Evolutionary conservation across 2,329 filamentous ascomycete genomes (phyloP).

Genomic region (Penicillium thymicola): DNA sequence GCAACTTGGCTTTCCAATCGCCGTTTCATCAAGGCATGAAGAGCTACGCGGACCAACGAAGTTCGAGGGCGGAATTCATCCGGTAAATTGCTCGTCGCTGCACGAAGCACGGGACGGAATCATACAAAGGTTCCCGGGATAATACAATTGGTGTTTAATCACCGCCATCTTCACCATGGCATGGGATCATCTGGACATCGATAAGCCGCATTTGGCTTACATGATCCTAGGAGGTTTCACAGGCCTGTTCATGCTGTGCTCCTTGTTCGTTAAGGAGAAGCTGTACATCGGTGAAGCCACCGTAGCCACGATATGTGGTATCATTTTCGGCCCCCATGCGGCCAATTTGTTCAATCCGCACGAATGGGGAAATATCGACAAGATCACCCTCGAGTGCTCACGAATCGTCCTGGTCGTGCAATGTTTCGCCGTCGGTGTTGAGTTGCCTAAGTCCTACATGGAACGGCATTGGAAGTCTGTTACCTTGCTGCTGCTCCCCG

Average conservation of each 20-base stretch:
- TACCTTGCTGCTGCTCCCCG: conserved; percentile 78
- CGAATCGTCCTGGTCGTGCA: conserved; percentile 69
- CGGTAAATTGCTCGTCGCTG: conserved; percentile 20
- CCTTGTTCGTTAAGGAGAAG: conserved; percentile 95
- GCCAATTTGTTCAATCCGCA: conserved; percentile 61
- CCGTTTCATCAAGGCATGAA: conserved; percentile 27
- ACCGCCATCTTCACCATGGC: conserved; percentile 39
- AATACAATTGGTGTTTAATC: conserved; percentile 3
- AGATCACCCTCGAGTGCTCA: conserved; percentile 68
- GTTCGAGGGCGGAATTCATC: conserved; percentile 24
- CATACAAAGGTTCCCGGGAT: not conserved
- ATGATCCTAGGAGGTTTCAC: conserved; percentile 98
- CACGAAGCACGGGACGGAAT: conserved; percentile 2
- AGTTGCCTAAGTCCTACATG: conserved; percentile 78
- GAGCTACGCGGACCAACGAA: conserved; percentile 18
- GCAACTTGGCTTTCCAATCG: conserved; percentile 3
- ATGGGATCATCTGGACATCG: conserved; percentile 61
- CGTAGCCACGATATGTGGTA: conserved; percentile 70
- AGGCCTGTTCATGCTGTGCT: conserved; percentile 96
- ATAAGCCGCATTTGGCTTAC: conserved; percentile 95
- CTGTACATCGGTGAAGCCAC: conserved; percentile 98
- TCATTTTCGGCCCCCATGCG: conserved; percentile 67
- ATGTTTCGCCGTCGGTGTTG: conserved; percentile 70
- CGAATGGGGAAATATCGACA: conserved; percentile 64
- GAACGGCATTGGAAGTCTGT: conserved; percentile 96